Conservation (phyloP, 2,329 filamentous ascomycete genomes). For the Aspergillus puulaauensis region DNA sequence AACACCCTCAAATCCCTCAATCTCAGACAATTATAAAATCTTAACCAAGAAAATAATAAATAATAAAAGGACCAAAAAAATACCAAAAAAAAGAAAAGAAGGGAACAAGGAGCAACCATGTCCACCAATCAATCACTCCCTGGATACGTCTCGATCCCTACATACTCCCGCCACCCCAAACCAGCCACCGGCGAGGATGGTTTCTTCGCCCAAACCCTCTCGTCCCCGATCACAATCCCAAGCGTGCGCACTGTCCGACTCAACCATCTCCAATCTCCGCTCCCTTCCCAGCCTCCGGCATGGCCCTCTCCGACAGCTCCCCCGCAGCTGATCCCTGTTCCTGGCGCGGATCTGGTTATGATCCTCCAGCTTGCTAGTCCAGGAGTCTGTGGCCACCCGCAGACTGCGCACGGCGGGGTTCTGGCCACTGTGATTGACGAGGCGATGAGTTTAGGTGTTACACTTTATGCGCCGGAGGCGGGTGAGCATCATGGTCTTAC, state of each 20-base stretch:
- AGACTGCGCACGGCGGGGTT: constrained; percentile 14
- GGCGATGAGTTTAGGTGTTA: constrained; percentile 42
- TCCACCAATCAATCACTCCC: background rate
- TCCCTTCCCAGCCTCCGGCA: constrained; percentile 19
- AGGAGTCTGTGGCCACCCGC: constrained; percentile 13
- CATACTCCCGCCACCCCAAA: constrained; percentile 42
- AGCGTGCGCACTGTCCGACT: constrained; percentile 39
- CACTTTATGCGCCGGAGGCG: constrained; percentile 15
- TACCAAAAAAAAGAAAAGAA: background rate
- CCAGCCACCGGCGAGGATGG: constrained; percentile 43
- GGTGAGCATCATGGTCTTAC: background rate
- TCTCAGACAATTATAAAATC: background rate
- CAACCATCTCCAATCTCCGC: constrained; percentile 16
- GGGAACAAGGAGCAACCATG: background rate
- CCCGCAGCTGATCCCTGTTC: constrained; percentile 15
- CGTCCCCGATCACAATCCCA: constrained; percentile 3
- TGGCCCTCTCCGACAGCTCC: constrained; percentile 26
- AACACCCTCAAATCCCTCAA: background rate
- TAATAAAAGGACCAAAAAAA: background rate
- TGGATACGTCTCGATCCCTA: constrained; percentile 37
- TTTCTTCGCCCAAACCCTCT: constrained; percentile 38
- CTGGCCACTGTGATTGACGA: constrained; percentile 36
- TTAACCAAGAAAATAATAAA: background rate
- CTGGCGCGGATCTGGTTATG: constrained; percentile 12
- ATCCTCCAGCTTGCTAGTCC: constrained; percentile 10